Percentiles rank a stretch among this genome's conserved stretches.
phyloP scores from a whole-genome alignment of 306 rosid species.

The Luffa aegyptiaca region DNA sequence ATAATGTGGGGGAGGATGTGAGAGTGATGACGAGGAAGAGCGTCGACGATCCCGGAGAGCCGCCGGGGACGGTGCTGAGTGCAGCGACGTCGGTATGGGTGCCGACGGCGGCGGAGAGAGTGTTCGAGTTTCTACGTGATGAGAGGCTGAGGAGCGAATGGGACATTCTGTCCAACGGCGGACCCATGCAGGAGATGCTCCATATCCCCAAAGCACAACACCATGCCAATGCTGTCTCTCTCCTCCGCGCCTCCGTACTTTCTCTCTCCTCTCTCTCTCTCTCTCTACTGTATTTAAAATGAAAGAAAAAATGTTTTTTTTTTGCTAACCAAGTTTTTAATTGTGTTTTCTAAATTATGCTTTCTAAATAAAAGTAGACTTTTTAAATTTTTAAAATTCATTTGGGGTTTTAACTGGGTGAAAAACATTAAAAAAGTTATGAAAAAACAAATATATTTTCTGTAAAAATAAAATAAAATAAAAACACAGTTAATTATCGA shows the following conservation, averaged over 20 bases:
- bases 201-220: conserved; percentile 90
- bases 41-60: conserved; percentile 85
- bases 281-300: not conserved
- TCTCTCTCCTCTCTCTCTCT: not conserved
- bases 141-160: conserved; percentile 84
- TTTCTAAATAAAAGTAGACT: too few relatives aligned
- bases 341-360: too few relatives aligned
- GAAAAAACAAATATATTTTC: too few relatives aligned
- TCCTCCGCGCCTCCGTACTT: conserved; percentile 59
- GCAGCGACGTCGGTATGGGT: conserved; percentile 96
- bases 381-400: too few relatives aligned
- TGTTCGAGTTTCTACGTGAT: conserved; percentile 75
- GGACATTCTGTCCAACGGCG: conserved; percentile 94
- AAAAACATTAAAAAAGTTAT: too few relatives aligned
- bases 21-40: conserved; percentile 89
- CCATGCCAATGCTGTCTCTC: conserved; percentile 84
- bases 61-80: conserved; percentile 88
- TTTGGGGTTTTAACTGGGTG: too few relatives aligned
- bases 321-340: not conserved
- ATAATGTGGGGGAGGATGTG: conserved; percentile 55
- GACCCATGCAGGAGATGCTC: conserved; percentile 99
- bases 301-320: not conserved
- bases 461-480: too few relatives aligned
- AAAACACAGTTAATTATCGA: too few relatives aligned
- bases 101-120: conserved; percentile 46